Base-by-base conservation (phyloP, 2,329 filamentous ascomycete species). In the Penicillium glabrum region DNA sequence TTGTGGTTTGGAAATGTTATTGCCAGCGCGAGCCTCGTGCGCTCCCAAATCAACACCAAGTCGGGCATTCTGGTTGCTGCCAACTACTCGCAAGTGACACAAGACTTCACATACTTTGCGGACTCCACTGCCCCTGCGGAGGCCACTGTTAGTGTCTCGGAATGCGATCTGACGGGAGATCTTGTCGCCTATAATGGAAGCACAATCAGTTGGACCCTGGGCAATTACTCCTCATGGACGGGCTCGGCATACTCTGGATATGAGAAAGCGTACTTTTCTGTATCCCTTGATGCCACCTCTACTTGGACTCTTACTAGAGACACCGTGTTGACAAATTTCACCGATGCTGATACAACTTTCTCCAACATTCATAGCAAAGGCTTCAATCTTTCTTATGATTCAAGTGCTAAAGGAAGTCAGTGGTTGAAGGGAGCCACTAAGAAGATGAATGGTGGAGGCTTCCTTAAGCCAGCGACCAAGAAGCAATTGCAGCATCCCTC, bases 61-160 rank as follows among this genome's bases (percentile, higher is more conserved):
- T 56, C 54, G 3, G 54, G 54, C 1, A 51, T 70, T 5, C 59
- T 72, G 1, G 60, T 68, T 2, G 59, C 69, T 14, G 67, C 61
- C 31, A 63, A 62, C 23, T 55, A 51, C 27, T 63, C 61, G n/a
- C 61, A 73, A 48, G 61, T 73, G 23, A 72, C 70, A 1, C 70
- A 73, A 51, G 71, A 48, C 13, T 53, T 53, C 23, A 24, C 24
- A 23, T 45, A 56, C 14, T 56, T 56, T 44, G 54, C 54, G n/a
- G 49, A 44, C 6, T 56, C 49, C 3, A 56, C 48, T 31, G 44
- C 23, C 10, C 14, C 54, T n/a, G 54, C 54, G 2, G 49, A 56
- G n/a, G 54, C 44, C 14, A 52, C 37, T 7, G 35, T 48, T 5
- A 48, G 16, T 10, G 27, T 56, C 10, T 56, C 49, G 7, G 45